phyloP scores from a whole-genome alignment of 768 basidiomycete species.

The Lyophyllum atratum region DNA sequence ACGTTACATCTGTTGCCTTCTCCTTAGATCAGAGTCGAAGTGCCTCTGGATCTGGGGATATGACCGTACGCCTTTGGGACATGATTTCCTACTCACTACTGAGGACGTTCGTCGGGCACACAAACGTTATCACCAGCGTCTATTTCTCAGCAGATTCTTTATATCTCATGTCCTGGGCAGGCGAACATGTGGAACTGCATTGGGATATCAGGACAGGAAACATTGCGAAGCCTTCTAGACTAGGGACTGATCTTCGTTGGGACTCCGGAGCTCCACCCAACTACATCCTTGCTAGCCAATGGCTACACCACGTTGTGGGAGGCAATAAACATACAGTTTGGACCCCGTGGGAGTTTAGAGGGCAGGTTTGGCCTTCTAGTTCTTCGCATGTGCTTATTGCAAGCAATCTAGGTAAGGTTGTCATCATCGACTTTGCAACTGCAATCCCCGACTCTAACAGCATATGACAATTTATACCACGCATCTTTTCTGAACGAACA shows the following conservation, averaged over 20 bases:
- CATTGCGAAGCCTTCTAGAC: background rate
- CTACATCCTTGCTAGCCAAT: slow-evolving; percentile 3
- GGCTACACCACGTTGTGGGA: background rate
- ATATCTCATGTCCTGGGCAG: slow-evolving; percentile 4
- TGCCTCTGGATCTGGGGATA: slow-evolving; percentile 12
- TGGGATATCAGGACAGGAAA: slow-evolving; percentile 6
- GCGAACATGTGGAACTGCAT: slow-evolving; percentile 2
- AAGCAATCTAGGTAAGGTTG: slow-evolving; percentile 11
- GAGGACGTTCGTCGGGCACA: background rate
- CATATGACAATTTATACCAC: background rate
- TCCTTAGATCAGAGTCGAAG: slow-evolving; percentile 1
- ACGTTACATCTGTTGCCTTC: slow-evolving; percentile 10
- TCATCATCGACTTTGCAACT: slow-evolving; percentile 9
- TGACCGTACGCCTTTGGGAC: slow-evolving; percentile 12
- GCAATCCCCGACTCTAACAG: background rate
- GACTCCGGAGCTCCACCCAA: background rate
- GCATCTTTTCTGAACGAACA: background rate
- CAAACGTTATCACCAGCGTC: slow-evolving; percentile 1
- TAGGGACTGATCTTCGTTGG: background rate
- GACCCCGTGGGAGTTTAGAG: slow-evolving; percentile 11
- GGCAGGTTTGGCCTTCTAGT: slow-evolving; percentile 10
- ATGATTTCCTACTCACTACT: background rate
- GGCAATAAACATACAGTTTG: slow-evolving; percentile 5
- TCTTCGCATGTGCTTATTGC: slow-evolving; percentile 8
- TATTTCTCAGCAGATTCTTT: slow-evolving; percentile 7